These are phyloP conservation scores for Naganishia sp. DNA, from an alignment of 1,284 basidiomycete species.

Conservation along the genomic window DNA sequence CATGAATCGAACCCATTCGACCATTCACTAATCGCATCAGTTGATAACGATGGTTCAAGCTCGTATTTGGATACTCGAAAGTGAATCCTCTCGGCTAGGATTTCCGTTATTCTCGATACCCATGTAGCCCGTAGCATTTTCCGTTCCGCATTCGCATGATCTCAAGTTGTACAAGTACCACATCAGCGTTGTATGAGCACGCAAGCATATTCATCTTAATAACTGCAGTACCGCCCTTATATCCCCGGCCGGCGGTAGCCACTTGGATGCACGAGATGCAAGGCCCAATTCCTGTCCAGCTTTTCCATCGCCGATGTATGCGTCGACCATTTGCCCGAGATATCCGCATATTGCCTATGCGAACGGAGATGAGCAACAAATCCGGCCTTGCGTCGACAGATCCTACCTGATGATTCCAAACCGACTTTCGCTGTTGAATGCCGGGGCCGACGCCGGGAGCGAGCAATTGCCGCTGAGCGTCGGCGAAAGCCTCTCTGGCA, in stretches of 20 bases:
- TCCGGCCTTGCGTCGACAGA: too few species aligned
- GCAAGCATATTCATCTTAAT: constrained; percentile 4
- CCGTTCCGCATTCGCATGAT: neutral
- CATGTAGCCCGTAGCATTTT: neutral
- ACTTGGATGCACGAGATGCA: neutral
- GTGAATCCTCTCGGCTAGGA: too few species aligned
- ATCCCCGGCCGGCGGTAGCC: constrained; percentile 3
- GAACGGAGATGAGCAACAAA: neutral
- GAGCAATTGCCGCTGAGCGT: neutral
- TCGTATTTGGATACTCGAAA: too few species aligned
- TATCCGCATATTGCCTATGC: constrained; percentile 2
- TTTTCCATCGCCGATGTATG: neutral
- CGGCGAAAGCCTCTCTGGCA: neutral
- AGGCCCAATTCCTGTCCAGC: neutral
- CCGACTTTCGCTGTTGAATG: neutral
- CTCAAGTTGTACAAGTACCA: neutral
- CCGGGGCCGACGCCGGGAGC: neutral
- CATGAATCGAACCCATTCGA: constrained; percentile 3
- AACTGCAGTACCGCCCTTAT: neutral
- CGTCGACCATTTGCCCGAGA: neutral
- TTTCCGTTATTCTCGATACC: too few species aligned
- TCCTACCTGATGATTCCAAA: constrained; percentile 2
- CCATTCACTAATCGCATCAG: neutral
- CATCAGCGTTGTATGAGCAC: neutral
- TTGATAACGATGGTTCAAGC: neutral